Evolutionary conservation across 2,329 filamentous ascomycete species (phyloP).

Genomic region (Alternaria panax): DNA sequence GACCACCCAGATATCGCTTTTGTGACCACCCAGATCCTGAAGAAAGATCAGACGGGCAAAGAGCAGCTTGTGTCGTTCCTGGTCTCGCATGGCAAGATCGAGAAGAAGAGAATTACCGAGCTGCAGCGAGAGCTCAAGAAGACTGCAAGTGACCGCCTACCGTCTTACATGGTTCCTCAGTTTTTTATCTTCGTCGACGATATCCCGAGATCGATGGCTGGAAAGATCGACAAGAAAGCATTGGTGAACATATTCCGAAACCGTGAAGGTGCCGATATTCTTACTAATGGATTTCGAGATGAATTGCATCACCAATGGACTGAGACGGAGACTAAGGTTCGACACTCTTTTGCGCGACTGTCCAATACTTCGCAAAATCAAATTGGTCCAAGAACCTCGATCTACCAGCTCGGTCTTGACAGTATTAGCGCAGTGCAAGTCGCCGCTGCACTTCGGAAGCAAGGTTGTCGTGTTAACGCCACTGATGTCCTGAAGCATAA

Average conservation of each 20-base stretch:
- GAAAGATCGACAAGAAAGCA: conserved; percentile 51
- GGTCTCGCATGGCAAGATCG: conserved; percentile 2
- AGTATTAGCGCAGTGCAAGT: conserved; percentile 87
- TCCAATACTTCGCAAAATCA: conserved; percentile 59
- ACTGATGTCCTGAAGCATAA: conserved; percentile 74
- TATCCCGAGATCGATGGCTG: conserved; percentile 50
- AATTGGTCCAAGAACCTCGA: conserved; percentile 70
- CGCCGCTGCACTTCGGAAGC: conserved; percentile 69
- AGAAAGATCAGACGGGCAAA: conserved; percentile 32
- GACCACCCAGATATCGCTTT: conserved; percentile 29
- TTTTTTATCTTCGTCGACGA: conserved; percentile 43
- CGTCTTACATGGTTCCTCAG: conserved; percentile 50
- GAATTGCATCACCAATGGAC: conserved; percentile 55
- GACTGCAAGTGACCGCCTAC: conserved; percentile 33
- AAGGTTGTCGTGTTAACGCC: conserved; percentile 67
- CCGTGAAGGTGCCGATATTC: conserved; percentile 12
- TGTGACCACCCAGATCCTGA: conserved; percentile 45
- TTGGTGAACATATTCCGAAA: conserved; percentile 41
- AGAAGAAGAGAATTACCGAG: conserved; percentile 15
- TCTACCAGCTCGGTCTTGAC: conserved; percentile 88
- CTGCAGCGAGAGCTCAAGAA: conserved; percentile 30
- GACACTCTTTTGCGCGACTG: conserved; percentile 65
- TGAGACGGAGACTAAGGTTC: conserved; percentile 60
- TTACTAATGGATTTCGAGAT: conserved; percentile 6
- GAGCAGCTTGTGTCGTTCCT: conserved; percentile 50